Evolutionary conservation across 108 stramenopile species (phyloP), one percentile per base, ranked within the genome.

Genomic region (Bacterosira constricta): DNA sequence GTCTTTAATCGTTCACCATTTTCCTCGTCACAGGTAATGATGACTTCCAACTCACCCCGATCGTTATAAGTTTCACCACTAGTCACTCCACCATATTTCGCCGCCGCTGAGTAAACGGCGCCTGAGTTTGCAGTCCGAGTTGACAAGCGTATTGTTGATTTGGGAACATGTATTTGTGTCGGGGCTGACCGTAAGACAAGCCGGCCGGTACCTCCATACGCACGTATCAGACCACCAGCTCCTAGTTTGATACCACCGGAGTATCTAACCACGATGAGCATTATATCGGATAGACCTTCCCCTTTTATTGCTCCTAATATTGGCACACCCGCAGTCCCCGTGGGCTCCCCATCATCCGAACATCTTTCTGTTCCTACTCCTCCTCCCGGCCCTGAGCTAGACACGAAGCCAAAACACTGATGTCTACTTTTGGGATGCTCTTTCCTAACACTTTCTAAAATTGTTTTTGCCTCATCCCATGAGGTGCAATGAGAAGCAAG

Each of bases 341-440:
- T 82, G 1, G 94, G 94, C 74, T 95, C 94, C 13, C 94, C 94
- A 62, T 92, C 91, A 66, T 95, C 94, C 17, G 83, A 86, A 37
- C 70, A 85, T 57, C 91, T 81, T 77, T 92, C 91, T 47, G 80
- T 74, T 4, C 65, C 53, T 45, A 85, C 79, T 35, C 54, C 21
- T 17, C 44, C 35, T 44, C 42, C 46, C 26, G 29, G 56, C 54
- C 27, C 72, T 45, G 50, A 44, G 9, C 44, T 70, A 66, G 47
- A 54, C 11, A 79, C 75, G 45, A 82, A 89, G 5, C 86, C 94
- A 67, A 84, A 90, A 67, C 91, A 92, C 55, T 83, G 83, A 60
- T 95, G 94, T 55, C 94, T 63, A 6, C 81, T 75, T 55, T 95
- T 95, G 54, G 91, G 90, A 83, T 95, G 94, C 23, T 88, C 82